Evolutionary conservation across 148 eudicot species (phyloP).

Genomic region (Rhododendron griersonianum): DNA sequence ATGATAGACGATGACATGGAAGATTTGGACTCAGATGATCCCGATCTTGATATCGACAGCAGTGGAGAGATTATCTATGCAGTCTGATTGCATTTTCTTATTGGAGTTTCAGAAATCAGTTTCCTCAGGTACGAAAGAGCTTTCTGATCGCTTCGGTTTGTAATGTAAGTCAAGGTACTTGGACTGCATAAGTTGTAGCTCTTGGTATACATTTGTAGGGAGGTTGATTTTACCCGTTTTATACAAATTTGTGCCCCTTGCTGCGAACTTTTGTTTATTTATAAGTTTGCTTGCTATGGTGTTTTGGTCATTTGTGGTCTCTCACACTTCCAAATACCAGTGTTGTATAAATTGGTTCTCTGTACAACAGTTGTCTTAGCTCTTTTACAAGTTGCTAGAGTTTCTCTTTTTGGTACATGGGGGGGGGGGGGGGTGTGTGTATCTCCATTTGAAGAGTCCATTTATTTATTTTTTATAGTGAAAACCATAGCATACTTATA

Average conservation of each 20-base stretch:
- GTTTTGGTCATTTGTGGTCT: not conserved
- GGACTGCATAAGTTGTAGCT: not conserved
- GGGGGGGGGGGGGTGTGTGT: too few species aligned
- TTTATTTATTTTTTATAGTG: not conserved
- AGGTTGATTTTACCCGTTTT: not conserved
- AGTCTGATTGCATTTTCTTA: constrained; percentile 34
- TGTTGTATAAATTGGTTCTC: not conserved
- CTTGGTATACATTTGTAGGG: not conserved
- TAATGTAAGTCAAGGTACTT: not conserved
- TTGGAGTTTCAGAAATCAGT: too few species aligned
- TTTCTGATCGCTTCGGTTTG: too few species aligned
- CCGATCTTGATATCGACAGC: constrained; percentile 72
- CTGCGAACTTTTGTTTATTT: not conserved
- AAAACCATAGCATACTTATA: not conserved
- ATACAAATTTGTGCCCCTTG: not conserved
- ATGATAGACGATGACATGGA: constrained; percentile 76
- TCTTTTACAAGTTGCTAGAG: not conserved
- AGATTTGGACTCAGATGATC: constrained; percentile 58
- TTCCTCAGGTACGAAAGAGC: too few species aligned
- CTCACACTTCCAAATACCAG: not conserved
- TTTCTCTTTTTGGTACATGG: not conserved
- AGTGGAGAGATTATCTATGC: constrained; percentile 88
- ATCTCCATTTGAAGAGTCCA: not conserved
- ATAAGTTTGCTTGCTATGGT: not conserved
- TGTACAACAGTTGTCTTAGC: not conserved